A percentile compares a stretch with the other conserved stretches of the same genome.
phyloP scores from a whole-genome alignment of 2,329 filamentous ascomycete species.

The Calonectria honghensis region DNA sequence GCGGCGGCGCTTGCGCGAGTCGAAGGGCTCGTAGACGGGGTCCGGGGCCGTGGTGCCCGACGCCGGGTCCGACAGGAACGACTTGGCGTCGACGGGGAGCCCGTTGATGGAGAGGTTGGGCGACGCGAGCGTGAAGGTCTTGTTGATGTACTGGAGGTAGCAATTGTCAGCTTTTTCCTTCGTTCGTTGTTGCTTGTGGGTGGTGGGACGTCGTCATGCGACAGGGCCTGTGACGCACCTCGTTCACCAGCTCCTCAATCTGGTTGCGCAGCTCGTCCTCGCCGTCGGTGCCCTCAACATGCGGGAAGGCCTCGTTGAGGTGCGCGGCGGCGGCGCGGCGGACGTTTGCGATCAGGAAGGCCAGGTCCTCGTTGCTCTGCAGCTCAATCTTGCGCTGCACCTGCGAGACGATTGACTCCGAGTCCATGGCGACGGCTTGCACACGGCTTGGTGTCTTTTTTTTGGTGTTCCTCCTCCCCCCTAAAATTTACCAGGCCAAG shows the following conservation, averaged over 20 bases:
- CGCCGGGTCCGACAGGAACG: conserved; percentile 59
- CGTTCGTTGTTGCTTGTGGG: too few species aligned
- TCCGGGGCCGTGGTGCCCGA: conserved; percentile 49
- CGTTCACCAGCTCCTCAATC: conserved; percentile 76
- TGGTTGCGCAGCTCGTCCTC: conserved; percentile 75
- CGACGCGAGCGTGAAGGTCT: conserved; percentile 75
- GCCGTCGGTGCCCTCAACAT: conserved; percentile 68
- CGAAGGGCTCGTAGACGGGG: conserved; percentile 74
- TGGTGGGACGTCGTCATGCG: not conserved
- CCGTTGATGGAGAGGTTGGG: conserved; percentile 80
- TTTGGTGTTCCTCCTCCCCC: not conserved
- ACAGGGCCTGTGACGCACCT: conserved; percentile 63
- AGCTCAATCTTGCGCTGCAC: conserved; percentile 86
- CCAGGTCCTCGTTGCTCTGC: conserved; percentile 83
- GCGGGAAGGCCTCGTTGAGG: conserved; percentile 81
- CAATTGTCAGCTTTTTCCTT: not conserved
- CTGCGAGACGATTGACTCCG: conserved; percentile 60
- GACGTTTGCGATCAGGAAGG: conserved; percentile 81
- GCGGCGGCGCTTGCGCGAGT: conserved; percentile 74
- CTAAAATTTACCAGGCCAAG: not conserved
- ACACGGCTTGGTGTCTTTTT: not conserved
- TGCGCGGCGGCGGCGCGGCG: conserved; percentile 80
- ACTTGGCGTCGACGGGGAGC: conserved; percentile 66
- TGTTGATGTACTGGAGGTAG: conserved; percentile 71
- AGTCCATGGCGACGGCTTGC: conserved; percentile 55